Evolutionary conservation across 2,329 filamentous ascomycete genomes (phyloP), one percentile per base, ranked within the genome.

Genomic region (Trichocomaceae sp.): DNA sequence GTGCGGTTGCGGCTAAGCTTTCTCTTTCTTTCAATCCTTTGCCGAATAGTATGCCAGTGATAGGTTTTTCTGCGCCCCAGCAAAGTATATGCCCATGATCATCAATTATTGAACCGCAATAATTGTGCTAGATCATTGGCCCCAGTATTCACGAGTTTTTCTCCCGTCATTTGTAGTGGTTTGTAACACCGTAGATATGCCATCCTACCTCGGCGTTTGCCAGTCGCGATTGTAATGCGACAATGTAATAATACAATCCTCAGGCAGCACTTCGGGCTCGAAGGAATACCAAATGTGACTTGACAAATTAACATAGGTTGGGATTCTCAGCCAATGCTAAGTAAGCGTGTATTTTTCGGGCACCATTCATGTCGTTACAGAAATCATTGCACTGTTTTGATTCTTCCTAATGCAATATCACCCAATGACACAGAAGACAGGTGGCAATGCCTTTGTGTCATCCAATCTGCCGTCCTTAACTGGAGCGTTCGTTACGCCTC

Each of bases 351-450:
- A 45, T 20, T n/a, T 45, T 26, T 52, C 50, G 45, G 54, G 49
- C 54, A 56, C 35, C 50, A 48, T 45, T 31, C 19, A 52, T 19
- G 19, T 46, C 10, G 23, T 50, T 46, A 41, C 42, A 47, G 35
- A 29, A 39, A 46, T 37, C 15, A 33, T 45, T 26, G 53, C n/a
- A n/a, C 45, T 4, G 33, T 37, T 26, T 49, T 23, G 31, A 49
- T 56, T 26, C 45, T 37, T 29, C 46, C 39, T 33, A 31, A 35
- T 49, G 29, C 46, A 39, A 12, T 35, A 52, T 47, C 50, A 50
- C 9, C 54, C 54, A 56, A 56, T 56, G 23, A 29, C 42, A 42
- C 54, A 44, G 9, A 49, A 42, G 49, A 56, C 50, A 56, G 46
- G 45, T 56, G 54, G 50, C 50, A 56, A 39, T 44, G n/a, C 37